Percentiles rank a stretch among this genome's conserved stretches.
Evolutionary conservation across 192 early-diverging fungal genomes (phyloP).

Genomic region (Backusella australiensis): DNA sequence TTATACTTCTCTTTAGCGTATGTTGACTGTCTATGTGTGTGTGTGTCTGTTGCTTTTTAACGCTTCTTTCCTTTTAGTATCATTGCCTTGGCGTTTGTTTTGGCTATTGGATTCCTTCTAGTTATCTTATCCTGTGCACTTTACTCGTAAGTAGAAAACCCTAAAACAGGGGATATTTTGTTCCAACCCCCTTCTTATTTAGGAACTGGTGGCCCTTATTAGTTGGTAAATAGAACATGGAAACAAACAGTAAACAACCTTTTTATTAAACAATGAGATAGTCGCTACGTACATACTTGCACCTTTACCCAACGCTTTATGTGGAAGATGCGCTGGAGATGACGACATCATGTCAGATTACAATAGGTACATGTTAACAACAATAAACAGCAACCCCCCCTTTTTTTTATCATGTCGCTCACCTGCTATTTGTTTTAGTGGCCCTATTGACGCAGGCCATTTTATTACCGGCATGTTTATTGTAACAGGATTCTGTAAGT

Average conservation of each 20-base stretch:
- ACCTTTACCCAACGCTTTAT: slow-evolving; percentile 88
- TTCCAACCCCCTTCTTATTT: not conserved
- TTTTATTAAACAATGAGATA: slow-evolving; percentile 10
- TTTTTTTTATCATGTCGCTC: not conserved
- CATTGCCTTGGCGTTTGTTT: slow-evolving; percentile 86
- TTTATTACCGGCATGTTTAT: slow-evolving; percentile 93
- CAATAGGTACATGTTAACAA: slow-evolving; percentile 35
- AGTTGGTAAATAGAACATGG: slow-evolving; percentile 52
- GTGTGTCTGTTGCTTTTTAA: not conserved
- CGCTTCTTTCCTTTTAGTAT: slow-evolving; percentile 46
- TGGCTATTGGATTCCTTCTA: slow-evolving; percentile 88
- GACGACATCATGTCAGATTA: slow-evolving; percentile 70
- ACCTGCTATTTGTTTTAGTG: slow-evolving; percentile 19
- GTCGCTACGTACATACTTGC: slow-evolving; percentile 92
- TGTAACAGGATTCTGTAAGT: slow-evolving; percentile 85
- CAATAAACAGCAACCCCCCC: not conserved
- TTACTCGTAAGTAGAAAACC: slow-evolving; percentile 62
- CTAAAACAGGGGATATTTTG: not conserved
- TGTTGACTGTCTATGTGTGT: not conserved
- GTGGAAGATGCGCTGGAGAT: slow-evolving; percentile 64
- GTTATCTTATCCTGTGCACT: slow-evolving; percentile 95
- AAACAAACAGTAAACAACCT: not conserved
- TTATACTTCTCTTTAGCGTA: slow-evolving; percentile 19
- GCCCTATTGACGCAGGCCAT: slow-evolving; percentile 63
- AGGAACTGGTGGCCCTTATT: slow-evolving; percentile 96